Conservation (phyloP, 1,284 basidiomycete species). For the Exobasidium rhododendri region DNA sequence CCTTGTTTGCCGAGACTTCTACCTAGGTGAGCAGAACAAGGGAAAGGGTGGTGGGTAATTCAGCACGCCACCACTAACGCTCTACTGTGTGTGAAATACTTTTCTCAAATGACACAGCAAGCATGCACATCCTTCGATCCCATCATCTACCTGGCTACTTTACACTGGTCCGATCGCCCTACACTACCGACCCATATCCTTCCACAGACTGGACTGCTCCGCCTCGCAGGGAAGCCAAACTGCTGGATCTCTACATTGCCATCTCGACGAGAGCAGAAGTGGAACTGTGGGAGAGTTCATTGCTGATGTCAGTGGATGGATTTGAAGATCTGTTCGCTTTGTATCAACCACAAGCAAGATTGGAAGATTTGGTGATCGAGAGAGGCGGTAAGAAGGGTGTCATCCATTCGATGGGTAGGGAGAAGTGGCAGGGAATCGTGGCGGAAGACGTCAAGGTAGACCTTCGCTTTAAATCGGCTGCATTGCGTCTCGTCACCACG, state of each 20-base stretch:
- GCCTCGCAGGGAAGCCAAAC: neutral
- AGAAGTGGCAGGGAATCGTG: slow-evolving; percentile 1
- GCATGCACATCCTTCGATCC: slow-evolving; percentile 5
- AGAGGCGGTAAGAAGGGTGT: neutral
- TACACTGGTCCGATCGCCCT: neutral
- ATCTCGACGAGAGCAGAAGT: neutral
- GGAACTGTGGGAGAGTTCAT: slow-evolving; percentile 2
- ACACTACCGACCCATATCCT: slow-evolving; percentile 3
- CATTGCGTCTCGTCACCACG: neutral
- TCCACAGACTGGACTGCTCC: neutral
- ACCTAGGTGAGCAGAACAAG: neutral
- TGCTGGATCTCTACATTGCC: slow-evolving; percentile 4
- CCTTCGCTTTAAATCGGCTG: neutral
- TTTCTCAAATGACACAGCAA: no score
- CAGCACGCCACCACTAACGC: no score
- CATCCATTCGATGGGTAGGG: neutral
- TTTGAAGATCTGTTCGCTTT: neutral
- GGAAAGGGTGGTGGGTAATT: no score
- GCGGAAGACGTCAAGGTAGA: slow-evolving; percentile 3
- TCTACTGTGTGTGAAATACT: no score
- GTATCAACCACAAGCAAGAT: slow-evolving; percentile 1
- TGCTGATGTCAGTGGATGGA: neutral
- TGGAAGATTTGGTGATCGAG: slow-evolving; percentile 6
- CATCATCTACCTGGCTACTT: neutral
- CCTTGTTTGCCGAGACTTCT: neutral